Percentiles rank a stretch among this genome's conserved stretches.
These are phyloP conservation scores for Tylopilus sp. DNA, from an alignment of 1,284 basidiomycete genomes.

Conservation along the genomic window DNA sequence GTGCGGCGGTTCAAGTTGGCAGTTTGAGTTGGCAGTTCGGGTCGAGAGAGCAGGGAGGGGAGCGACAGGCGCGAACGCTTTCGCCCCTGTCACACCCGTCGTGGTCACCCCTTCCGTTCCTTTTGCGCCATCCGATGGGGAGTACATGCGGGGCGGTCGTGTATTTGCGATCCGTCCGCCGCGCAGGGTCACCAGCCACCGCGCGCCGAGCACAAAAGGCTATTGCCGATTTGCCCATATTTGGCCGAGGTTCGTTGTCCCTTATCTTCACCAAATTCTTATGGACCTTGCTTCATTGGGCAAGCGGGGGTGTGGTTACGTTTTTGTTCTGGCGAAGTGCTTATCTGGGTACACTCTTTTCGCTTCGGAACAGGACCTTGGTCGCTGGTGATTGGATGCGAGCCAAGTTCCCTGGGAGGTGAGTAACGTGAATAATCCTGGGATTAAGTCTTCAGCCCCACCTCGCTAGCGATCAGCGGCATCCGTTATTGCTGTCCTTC, in stretches of 20 bases:
- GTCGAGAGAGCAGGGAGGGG: no score
- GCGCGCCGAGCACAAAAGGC: no score
- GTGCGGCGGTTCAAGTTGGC: no score
- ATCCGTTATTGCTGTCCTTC: no score
- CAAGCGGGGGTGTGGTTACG: slow-evolving; percentile 64
- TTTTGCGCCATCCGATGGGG: no score
- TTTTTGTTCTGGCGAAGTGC: slow-evolving; percentile 81
- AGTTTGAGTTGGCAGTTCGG: no score
- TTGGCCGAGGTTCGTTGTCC: slow-evolving; percentile 62
- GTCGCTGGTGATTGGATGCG: slow-evolving; percentile 90
- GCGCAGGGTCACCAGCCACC: no score
- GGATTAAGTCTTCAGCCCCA: slow-evolving; percentile 9
- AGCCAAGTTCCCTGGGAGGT: slow-evolving; percentile 90
- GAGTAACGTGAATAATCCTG: slow-evolving; percentile 30
- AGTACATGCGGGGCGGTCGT: no score
- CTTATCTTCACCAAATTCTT: slow-evolving; percentile 1
- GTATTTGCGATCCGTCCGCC: no score
- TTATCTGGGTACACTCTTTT: slow-evolving; percentile 88
- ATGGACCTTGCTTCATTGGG: slow-evolving; percentile 42
- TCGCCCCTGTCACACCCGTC: no score
- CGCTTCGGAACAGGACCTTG: slow-evolving; percentile 81
- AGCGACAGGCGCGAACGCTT: no score
- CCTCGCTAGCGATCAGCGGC: slow-evolving; percentile 3
- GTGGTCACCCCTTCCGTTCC: no score
- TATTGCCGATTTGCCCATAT: slow-evolving; percentile 86